Evolutionary conservation across 306 rosid genomes (phyloP).

Genomic region (Quercus ilex): DNA sequence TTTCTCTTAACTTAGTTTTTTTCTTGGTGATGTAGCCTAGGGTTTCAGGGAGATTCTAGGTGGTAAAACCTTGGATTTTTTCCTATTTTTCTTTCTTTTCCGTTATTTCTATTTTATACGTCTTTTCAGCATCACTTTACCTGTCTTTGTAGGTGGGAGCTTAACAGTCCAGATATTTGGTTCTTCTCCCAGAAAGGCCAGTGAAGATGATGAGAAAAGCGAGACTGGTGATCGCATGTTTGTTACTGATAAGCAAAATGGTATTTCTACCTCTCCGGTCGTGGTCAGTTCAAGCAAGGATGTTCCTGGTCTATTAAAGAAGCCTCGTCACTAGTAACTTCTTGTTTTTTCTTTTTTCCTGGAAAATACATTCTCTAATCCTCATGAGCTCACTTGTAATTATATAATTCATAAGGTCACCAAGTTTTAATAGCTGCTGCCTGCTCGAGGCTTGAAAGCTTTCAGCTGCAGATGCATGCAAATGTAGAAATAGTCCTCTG

Average conservation of each 20-base stretch:
- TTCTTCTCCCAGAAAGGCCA: conserved; percentile 30
- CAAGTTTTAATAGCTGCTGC: not conserved
- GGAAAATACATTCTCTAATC: too few species aligned
- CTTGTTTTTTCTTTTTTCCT: not conserved
- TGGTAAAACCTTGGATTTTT: too few species aligned
- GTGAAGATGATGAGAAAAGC: conserved; percentile 18
- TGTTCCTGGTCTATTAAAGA: conserved; percentile 32
- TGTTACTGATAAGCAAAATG: conserved; percentile 26
- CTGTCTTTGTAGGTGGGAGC: conserved; percentile 56
- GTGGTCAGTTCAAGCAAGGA: conserved; percentile 32
- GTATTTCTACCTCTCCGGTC: conserved; percentile 39
- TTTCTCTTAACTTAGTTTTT: too few species aligned
- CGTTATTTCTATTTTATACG: too few species aligned
- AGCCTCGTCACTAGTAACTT: conserved; percentile 2
- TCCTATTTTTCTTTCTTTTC: too few species aligned
- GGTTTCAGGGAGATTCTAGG: too few species aligned
- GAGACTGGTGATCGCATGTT: conserved; percentile 25
- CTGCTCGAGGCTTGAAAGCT: not conserved
- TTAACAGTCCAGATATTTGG: conserved; percentile 62
- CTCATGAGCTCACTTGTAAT: not conserved
- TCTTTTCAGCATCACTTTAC: not conserved
- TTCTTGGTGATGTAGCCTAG: too few species aligned
- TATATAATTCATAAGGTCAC: not conserved
- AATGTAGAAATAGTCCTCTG: not conserved
- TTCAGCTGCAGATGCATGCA: not conserved